Conservation (phyloP, 2,329 filamentous ascomycete species). For the Colletotrichum liaoningense region DNA sequence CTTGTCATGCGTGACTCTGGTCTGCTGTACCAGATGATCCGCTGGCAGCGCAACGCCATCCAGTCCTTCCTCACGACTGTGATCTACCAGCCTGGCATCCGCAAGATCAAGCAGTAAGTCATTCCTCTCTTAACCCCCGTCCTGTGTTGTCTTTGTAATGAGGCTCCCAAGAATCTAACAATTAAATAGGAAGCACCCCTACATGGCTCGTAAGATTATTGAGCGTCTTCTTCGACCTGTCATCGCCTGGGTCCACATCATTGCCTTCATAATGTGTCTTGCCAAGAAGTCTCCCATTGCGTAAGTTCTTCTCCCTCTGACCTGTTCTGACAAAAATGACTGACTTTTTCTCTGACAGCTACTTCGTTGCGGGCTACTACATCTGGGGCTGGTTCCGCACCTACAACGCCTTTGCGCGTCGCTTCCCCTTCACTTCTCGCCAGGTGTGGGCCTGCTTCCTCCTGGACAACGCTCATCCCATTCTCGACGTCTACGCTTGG, state of each 20-base stretch:
- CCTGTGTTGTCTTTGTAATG: too few species aligned
- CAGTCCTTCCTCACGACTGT: conserved; percentile 10
- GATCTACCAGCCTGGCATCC: conserved; percentile 19
- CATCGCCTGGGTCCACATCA: conserved; percentile 25
- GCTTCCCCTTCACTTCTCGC: conserved; percentile 15
- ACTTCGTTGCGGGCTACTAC: conserved; percentile 26
- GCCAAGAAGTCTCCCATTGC: conserved; percentile 4
- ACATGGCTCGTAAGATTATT: conserved; percentile 35
- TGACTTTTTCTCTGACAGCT: background rate
- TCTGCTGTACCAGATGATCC: conserved; percentile 39
- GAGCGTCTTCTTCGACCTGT: conserved; percentile 31
- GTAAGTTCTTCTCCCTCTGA: background rate
- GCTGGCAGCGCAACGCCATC: conserved; percentile 40
- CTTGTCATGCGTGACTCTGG: conserved; percentile 34
- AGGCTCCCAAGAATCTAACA: background rate
- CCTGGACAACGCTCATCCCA: conserved; percentile 25
- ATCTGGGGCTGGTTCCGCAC: conserved; percentile 1
- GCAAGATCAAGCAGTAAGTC: conserved; percentile 6
- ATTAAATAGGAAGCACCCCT: conserved; percentile 3
- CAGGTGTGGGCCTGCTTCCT: conserved; percentile 28
- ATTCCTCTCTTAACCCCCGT: too few species aligned
- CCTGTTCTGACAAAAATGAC: too few species aligned
- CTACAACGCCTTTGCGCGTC: conserved; percentile 20
- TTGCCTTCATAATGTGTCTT: conserved; percentile 5
- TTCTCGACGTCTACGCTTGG: conserved; percentile 32